These are phyloP conservation scores for Pogostemon cablin DNA, from an alignment of 257 asterid genomes.

Conservation along the genomic window DNA sequence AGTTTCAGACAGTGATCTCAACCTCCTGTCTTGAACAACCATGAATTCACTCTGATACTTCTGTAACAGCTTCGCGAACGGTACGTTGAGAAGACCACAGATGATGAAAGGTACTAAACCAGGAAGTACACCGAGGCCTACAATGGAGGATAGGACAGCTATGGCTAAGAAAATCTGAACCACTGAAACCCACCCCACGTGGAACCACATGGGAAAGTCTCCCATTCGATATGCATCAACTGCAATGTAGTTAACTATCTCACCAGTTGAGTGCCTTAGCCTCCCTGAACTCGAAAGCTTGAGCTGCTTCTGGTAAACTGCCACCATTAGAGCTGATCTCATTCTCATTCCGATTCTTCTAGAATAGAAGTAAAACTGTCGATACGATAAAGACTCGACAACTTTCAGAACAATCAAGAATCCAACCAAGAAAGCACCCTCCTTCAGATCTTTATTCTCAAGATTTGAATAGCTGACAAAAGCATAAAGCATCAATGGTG, in stretches of 20 bases:
- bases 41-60: conserved; percentile 69
- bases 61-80: conserved; percentile 64
- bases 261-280: conserved; percentile 67
- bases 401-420: conserved; percentile 51
- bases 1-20: conserved; percentile 68
- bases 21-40: conserved; percentile 64
- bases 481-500: conserved; percentile 63
- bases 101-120: conserved; percentile 61
- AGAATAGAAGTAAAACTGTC: conserved; percentile 65
- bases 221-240: conserved; percentile 87
- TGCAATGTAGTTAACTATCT: conserved; percentile 69
- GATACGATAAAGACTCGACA: conserved; percentile 54
- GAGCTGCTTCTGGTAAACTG: conserved; percentile 65
- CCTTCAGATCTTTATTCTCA: conserved; percentile 29
- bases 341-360: conserved; percentile 69
- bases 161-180: conserved; percentile 50
- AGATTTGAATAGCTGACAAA: conserved; percentile 54
- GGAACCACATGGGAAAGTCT: conserved; percentile 67
- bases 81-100: conserved; percentile 63
- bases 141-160: conserved; percentile 50
- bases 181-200: conserved; percentile 52
- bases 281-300: conserved; percentile 60
- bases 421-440: conserved; percentile 55
- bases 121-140: conserved; percentile 72
- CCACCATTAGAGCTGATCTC: conserved; percentile 74